These are phyloP conservation scores for Phytophthora parvispora DNA, from an alignment of 352 stramenopile genomes.

Conservation along the genomic window DNA sequence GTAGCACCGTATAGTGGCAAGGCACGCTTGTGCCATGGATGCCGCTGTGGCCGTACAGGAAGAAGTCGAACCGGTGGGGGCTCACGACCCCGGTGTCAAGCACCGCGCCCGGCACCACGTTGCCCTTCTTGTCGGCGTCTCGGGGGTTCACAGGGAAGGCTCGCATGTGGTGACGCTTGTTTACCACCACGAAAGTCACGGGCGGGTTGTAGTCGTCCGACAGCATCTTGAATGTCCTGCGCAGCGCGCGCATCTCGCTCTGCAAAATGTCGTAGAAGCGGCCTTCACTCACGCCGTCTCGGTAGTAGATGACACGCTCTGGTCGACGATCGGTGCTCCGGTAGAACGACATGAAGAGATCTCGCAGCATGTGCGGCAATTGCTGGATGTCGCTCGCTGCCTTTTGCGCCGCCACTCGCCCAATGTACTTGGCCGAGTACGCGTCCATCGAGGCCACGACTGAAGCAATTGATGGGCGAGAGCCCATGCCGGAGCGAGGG, in stretches of 20 bases:
- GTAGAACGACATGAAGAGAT: constrained; percentile 85
- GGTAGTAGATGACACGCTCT: constrained; percentile 85
- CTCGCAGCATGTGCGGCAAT: constrained; percentile 64
- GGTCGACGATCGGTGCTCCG: constrained; percentile 69
- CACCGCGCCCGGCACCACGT: constrained; percentile 76
- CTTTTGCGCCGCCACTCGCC: constrained; percentile 61
- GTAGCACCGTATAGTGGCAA: constrained; percentile 85
- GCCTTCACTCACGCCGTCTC: constrained; percentile 87
- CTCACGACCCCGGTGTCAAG: constrained; percentile 83
- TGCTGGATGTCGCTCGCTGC: constrained; percentile 59
- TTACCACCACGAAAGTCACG: constrained; percentile 89
- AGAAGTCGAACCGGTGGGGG: constrained; percentile 87
- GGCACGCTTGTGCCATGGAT: constrained; percentile 84
- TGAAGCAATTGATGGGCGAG: constrained; percentile 70
- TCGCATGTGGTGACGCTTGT: constrained; percentile 90
- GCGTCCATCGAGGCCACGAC: constrained; percentile 83
- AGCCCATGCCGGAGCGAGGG: constrained; percentile 60
- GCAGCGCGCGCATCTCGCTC: constrained; percentile 80
- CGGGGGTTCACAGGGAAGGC: constrained; percentile 53
- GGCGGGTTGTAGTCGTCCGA: constrained; percentile 68
- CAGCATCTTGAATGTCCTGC: constrained; percentile 65
- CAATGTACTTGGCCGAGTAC: constrained; percentile 63
- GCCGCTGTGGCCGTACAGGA: constrained; percentile 83
- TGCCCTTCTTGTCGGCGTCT: constrained; percentile 67
- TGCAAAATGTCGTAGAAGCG: constrained; percentile 83